Conservation (phyloP, 257 asterid species). For the Nicotiana tomentosiformis region DNA sequence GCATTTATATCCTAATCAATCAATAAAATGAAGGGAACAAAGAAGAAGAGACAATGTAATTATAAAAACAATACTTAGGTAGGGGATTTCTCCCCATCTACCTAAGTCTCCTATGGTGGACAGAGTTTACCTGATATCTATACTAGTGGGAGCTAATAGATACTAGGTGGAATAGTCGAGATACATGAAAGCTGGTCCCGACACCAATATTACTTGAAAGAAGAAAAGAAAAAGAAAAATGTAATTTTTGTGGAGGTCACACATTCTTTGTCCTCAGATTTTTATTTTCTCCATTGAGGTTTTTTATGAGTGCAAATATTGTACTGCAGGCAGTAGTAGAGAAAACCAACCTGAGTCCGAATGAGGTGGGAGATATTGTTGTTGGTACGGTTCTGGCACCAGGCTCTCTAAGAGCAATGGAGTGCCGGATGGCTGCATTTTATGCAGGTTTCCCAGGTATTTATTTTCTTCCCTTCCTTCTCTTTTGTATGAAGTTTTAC, state of each 20-base stretch:
- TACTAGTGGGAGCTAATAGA: background rate
- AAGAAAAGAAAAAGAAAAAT: background rate
- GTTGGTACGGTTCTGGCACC: constrained; percentile 91
- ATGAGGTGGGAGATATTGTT: constrained; percentile 87
- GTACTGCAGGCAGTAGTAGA: constrained; percentile 62
- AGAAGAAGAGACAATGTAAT: background rate
- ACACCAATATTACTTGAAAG: background rate
- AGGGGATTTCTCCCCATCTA: background rate
- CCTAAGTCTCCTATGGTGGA: background rate
- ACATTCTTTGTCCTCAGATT: background rate
- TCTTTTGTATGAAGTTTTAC: background rate
- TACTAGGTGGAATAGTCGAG: background rate
- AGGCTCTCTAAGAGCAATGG: constrained; percentile 76
- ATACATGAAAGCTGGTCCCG: background rate
- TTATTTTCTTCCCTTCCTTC: background rate
- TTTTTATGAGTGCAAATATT: background rate
- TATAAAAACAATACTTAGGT: background rate
- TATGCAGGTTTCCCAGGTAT: constrained; percentile 96
- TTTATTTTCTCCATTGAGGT: background rate
- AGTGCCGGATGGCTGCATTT: constrained; percentile 88
- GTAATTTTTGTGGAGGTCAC: background rate
- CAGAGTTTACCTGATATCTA: background rate
- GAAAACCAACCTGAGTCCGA: constrained; percentile 61
- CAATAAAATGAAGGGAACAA: background rate
- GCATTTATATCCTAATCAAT: background rate